Percentiles rank a stretch among this genome's conserved stretches.
phyloP scores from a whole-genome alignment of 2,329 filamentous ascomycete genomes.

The Alternaria ethzedia region DNA sequence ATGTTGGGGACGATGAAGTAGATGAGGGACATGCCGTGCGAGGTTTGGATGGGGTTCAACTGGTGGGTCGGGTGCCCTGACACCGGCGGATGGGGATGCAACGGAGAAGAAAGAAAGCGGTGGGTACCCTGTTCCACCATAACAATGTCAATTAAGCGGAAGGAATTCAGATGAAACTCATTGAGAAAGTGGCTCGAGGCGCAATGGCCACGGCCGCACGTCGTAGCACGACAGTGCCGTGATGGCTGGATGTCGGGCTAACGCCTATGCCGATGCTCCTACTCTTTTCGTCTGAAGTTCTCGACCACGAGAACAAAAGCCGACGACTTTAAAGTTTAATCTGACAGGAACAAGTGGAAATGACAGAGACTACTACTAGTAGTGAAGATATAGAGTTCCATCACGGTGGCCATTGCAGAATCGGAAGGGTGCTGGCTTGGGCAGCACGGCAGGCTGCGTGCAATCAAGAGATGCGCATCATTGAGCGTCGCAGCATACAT shows the following conservation, averaged over 20 bases:
- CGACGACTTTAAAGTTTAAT: background rate
- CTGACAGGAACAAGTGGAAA: background rate
- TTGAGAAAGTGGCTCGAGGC: background rate
- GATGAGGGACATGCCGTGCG: background rate
- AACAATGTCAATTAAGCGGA: background rate
- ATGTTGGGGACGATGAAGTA: constrained; percentile 32
- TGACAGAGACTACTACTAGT: background rate
- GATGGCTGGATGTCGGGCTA: background rate
- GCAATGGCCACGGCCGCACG: constrained; percentile 24
- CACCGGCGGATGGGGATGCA: background rate
- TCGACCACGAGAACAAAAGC: background rate
- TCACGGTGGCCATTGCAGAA: background rate
- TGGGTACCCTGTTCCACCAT: background rate
- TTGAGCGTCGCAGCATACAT: constrained; percentile 7
- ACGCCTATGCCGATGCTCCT: background rate
- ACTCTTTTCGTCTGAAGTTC: constrained; percentile 1
- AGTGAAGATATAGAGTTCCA: background rate
- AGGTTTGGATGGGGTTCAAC: background rate
- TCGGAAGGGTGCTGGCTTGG: constrained; percentile 16
- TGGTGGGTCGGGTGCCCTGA: background rate
- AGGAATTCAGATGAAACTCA: background rate
- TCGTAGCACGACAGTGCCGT: constrained; percentile 16
- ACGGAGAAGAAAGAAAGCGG: background rate
- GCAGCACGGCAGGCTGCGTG: constrained; percentile 21
- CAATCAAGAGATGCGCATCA: constrained; percentile 26